Conservation (phyloP, 208 protist species). For the Trypanosoma platydactyli region DNA sequence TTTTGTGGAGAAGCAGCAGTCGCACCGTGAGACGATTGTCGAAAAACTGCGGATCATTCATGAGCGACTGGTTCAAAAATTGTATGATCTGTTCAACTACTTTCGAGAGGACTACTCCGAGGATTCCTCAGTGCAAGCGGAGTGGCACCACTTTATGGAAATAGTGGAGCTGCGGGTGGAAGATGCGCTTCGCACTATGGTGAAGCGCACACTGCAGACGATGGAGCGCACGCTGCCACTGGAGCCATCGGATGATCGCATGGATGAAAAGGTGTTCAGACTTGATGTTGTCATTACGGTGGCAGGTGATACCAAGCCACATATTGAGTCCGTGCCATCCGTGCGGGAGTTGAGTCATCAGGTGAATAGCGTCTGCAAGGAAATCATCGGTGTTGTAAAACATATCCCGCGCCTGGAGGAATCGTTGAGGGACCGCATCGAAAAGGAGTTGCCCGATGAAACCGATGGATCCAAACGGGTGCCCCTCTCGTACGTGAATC, state of each 20-base stretch:
- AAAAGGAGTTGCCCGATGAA: constrained; percentile 52
- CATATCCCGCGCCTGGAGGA: constrained; percentile 90
- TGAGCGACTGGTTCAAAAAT: constrained; percentile 75
- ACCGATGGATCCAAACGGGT: constrained; percentile 46
- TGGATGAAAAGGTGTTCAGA: constrained; percentile 92
- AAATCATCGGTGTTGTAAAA: constrained; percentile 91
- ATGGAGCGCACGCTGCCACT: constrained; percentile 90
- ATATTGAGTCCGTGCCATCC: constrained; percentile 90
- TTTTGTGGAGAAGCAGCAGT: constrained; percentile 87
- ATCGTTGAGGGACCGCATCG: constrained; percentile 54
- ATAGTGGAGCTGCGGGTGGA: constrained; percentile 94
- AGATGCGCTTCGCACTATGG: constrained; percentile 93
- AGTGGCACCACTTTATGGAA: constrained; percentile 94
- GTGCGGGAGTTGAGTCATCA: constrained; percentile 86
- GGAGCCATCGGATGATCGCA: constrained; percentile 87
- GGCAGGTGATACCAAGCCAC: constrained; percentile 65
- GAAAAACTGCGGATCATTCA: constrained; percentile 82
- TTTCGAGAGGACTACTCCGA: constrained; percentile 92
- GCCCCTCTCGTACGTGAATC: constrained; percentile 61
- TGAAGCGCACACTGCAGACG: constrained; percentile 93
- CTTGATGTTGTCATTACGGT: constrained; percentile 94
- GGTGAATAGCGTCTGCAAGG: constrained; percentile 91
- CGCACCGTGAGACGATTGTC: constrained; percentile 73
- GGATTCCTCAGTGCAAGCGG: constrained; percentile 71
- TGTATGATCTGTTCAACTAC: constrained; percentile 85